Evolutionary conservation across 208 protist species (phyloP).

Genomic region (Trypanosoma vivax): DNA sequence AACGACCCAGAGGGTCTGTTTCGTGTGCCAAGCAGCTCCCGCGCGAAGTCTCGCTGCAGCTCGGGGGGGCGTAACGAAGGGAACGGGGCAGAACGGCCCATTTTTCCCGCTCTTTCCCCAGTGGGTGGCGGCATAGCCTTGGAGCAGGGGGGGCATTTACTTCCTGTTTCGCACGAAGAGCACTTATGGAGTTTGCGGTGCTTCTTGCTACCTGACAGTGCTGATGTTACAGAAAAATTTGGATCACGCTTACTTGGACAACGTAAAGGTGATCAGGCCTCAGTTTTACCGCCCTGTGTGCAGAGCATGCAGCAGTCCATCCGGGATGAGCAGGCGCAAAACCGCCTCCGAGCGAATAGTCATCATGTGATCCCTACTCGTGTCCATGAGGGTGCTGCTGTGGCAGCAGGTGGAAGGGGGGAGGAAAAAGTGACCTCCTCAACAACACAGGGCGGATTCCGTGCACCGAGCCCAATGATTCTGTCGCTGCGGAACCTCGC

Average conservation of each 20-base stretch:
- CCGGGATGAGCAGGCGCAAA: not conserved
- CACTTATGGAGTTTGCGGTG: constrained; percentile 47
- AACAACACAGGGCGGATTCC: constrained; percentile 40
- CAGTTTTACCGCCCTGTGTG: no score
- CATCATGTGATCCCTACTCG: no score
- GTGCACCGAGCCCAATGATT: constrained; percentile 79
- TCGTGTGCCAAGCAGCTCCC: not conserved
- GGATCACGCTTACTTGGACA: no score
- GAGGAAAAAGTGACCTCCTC: constrained; percentile 27
- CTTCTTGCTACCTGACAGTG: constrained; percentile 43
- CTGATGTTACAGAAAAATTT: constrained; percentile 1
- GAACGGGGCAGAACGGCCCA: not conserved
- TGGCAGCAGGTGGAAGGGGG: not conserved
- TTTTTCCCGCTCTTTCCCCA: not conserved
- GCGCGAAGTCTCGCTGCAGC: not conserved
- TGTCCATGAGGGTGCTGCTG: not conserved
- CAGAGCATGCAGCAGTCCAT: not conserved
- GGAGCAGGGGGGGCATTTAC: not conserved
- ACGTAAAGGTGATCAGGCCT: no score
- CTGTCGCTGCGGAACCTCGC: constrained; percentile 76
- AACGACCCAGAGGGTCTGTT: not conserved
- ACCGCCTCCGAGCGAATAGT: no score
- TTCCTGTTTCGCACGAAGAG: constrained; percentile 36
- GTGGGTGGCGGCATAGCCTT: constrained; percentile 3
- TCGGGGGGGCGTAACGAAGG: not conserved